Evolutionary conservation across 73 alveolate species (phyloP).

Genomic region (Tetrahymena thermophila): DNA sequence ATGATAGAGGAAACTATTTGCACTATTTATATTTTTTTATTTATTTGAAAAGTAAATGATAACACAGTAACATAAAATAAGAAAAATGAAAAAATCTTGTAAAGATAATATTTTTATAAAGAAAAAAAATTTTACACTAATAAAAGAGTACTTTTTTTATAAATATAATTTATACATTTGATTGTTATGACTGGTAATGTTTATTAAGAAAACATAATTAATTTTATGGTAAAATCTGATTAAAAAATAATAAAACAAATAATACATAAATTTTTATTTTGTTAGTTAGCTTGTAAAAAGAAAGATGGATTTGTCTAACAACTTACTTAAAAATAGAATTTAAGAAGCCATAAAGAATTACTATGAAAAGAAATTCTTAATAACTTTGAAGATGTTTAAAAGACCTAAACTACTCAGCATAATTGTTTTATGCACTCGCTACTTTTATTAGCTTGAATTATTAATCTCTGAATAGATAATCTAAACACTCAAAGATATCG

Average conservation of each 20-base stretch:
- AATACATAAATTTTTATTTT: no score
- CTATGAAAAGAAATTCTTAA: background rate
- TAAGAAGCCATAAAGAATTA: background rate
- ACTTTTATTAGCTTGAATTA: background rate
- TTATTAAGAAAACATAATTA: no score
- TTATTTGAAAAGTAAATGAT: no score
- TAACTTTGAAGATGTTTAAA: background rate
- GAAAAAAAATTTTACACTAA: no score
- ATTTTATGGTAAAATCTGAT: background rate
- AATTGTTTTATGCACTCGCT: background rate
- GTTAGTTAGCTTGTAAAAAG: no score
- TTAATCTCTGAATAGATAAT: background rate
- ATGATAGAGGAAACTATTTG: no score
- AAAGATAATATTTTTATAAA: no score
- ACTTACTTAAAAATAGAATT: background rate
- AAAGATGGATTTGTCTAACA: background rate
- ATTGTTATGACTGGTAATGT: background rate
- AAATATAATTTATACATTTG: background rate
- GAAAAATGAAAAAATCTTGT: no score
- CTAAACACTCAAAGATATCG: background rate
- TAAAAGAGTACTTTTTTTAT: no score
- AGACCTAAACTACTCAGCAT: background rate
- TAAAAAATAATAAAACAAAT: no score
- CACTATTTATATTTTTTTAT: no score
- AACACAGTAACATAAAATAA: no score